Percentiles rank a stretch among this genome's conserved stretches.
Conservation (phyloP, 768 basidiomycete genomes). For the Mycena galericulata region DNA sequence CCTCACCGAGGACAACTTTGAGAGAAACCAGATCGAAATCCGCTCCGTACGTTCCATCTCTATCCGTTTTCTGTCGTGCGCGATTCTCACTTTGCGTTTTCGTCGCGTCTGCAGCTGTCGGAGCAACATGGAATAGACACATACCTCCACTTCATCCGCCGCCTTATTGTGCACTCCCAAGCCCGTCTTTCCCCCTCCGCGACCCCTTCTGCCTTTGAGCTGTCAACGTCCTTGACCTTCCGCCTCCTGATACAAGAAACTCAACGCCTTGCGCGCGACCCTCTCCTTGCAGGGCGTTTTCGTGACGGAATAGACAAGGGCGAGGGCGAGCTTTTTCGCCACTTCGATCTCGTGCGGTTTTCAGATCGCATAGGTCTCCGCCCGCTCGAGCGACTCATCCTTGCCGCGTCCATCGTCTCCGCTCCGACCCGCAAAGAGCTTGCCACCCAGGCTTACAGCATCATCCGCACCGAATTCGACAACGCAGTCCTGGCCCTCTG, state of each 20-base stretch:
- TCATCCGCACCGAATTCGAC: conserved; percentile 85
- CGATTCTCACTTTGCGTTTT: conserved; percentile 24
- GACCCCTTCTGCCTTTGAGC: conserved; percentile 74
- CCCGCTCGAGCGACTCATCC: conserved; percentile 82
- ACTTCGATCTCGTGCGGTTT: conserved; percentile 88
- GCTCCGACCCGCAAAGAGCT: conserved; percentile 67
- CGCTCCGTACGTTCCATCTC: conserved; percentile 77
- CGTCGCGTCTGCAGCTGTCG: conserved; percentile 73
- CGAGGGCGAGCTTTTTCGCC: conserved; percentile 84
- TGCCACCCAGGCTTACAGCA: conserved; percentile 71
- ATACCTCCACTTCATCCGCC: conserved; percentile 96
- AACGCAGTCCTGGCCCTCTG: conserved; percentile 80
- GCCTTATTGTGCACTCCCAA: conserved; percentile 92
- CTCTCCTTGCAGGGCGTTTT: conserved; percentile 90
- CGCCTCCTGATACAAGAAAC: conserved; percentile 90
- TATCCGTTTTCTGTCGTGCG: conserved; percentile 9
- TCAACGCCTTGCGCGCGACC: conserved; percentile 90
- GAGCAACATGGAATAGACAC: conserved; percentile 98
- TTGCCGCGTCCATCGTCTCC: conserved; percentile 80
- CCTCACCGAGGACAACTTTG: conserved; percentile 96
- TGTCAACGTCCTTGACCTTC: conserved; percentile 84
- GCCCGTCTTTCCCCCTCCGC: conserved; percentile 70
- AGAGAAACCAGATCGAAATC: conserved; percentile 93
- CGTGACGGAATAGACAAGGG: conserved; percentile 91
- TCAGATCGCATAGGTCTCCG: conserved; percentile 84